Percentiles rank a stretch among this genome's conserved stretches.
These are phyloP conservation scores for Penicillium pulvis DNA, from an alignment of 495 filamentous ascomycete genomes.

Conservation along the genomic window DNA sequence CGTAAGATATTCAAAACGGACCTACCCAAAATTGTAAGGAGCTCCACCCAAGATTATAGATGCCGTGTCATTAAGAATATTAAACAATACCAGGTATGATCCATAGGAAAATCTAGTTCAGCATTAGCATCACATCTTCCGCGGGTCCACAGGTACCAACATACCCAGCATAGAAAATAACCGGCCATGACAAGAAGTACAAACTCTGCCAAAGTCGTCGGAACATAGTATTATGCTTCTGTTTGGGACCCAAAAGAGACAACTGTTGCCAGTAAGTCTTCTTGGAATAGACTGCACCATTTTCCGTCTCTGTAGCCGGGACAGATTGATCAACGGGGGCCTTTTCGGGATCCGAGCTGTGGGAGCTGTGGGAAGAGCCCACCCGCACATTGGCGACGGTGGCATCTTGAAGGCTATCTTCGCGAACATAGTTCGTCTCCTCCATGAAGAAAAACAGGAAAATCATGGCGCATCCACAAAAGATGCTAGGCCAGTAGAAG, in stretches of 20 bases:
- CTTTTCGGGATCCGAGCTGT: constrained; percentile 28
- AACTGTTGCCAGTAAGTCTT: constrained; percentile 57
- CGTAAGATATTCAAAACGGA: not conserved
- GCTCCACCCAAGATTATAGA: constrained; percentile 58
- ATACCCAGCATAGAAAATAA: constrained; percentile 64
- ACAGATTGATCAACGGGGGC: constrained; percentile 11
- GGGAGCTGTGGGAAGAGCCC: constrained; percentile 14
- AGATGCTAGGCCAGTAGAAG: constrained; percentile 66
- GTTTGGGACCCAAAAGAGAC: constrained; percentile 47
- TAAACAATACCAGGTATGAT: constrained; percentile 64
- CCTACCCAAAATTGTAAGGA: constrained; percentile 58
- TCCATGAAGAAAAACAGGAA: constrained; percentile 72
- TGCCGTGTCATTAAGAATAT: constrained; percentile 65
- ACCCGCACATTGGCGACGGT: constrained; percentile 15
- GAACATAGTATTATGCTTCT: constrained; percentile 55
- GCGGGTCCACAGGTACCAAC: not conserved
- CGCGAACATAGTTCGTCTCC: constrained; percentile 64
- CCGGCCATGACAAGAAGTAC: constrained; percentile 57
- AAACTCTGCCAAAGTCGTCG: constrained; percentile 39
- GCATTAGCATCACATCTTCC: constrained; percentile 10
- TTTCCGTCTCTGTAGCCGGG: constrained; percentile 23
- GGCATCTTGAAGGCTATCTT: constrained; percentile 8
- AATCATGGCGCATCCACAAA: constrained; percentile 53
- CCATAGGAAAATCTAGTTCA: constrained; percentile 58
- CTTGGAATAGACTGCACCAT: constrained; percentile 32